Evolutionary conservation across 176 grass and related monocot genomes (phyloP).

Genomic region (Paspalum notatum): DNA sequence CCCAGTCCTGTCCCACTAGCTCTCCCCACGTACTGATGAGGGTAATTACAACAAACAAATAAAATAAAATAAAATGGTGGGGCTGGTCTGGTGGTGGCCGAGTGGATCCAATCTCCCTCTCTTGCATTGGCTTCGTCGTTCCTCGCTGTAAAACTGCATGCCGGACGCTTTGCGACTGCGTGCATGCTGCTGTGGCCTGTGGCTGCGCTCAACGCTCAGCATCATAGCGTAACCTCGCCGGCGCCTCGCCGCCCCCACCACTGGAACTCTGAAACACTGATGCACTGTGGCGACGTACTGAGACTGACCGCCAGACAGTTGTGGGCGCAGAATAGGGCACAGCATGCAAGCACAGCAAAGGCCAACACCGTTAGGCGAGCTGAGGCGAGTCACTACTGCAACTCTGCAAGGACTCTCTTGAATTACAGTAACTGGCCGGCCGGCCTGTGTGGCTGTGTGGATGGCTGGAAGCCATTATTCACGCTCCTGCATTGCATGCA

Average conservation of each 20-base stretch:
- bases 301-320: constrained; percentile 1
- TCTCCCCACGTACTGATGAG: no score
- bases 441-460: background rate
- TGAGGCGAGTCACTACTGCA: background rate
- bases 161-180: background rate
- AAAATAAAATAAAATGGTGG: background rate
- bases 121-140: background rate
- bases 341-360: background rate
- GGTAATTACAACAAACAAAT: background rate
- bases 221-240: background rate
- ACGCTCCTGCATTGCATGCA: no score
- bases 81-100: background rate
- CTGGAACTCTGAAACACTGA: background rate
- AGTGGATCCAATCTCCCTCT: constrained; percentile 19
- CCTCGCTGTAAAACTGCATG: constrained; percentile 41
- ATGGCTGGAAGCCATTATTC: no score
- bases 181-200: constrained; percentile 1
- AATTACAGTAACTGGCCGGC: background rate
- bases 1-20: no score
- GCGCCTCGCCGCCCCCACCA: background rate
- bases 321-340: background rate
- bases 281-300: background rate
- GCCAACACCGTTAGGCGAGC: background rate
- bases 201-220: constrained; percentile 33
- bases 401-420: background rate